Conservation (phyloP, 1,284 basidiomycete genomes). For the Sanghuangporus weigelae region DNA sequence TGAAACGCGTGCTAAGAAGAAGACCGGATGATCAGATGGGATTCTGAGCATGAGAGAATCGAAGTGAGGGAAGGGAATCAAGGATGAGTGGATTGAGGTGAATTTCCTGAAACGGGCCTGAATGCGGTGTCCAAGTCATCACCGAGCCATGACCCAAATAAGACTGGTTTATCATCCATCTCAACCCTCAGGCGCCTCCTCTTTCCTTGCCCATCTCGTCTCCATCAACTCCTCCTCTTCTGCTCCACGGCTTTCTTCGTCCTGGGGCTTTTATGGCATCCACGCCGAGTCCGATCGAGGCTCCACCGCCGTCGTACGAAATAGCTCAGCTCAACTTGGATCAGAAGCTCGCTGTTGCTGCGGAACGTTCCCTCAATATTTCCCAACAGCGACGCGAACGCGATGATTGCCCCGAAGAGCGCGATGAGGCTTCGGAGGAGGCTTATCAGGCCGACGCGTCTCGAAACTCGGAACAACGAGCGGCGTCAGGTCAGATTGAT, state of each 20-base stretch:
- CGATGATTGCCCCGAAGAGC: constrained; percentile 34
- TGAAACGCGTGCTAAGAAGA: too few relatives aligned
- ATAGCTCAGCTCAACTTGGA: constrained; percentile 51
- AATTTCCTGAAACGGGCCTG: not conserved
- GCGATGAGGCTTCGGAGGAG: constrained; percentile 44
- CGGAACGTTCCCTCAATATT: constrained; percentile 33
- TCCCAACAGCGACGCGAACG: not conserved
- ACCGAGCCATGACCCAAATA: not conserved
- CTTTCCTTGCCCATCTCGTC: constrained; percentile 1
- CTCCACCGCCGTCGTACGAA: constrained; percentile 45
- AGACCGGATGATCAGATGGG: constrained; percentile 1
- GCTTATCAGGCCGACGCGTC: constrained; percentile 30
- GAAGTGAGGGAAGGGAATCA: not conserved
- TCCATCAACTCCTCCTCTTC: not conserved
- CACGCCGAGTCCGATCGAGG: constrained; percentile 3
- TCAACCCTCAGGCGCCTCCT: not conserved
- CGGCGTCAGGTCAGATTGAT: constrained; percentile 7
- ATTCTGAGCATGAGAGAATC: not conserved
- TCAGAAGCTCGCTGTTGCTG: constrained; percentile 42
- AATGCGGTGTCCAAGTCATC: constrained; percentile 5
- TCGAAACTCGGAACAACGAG: not conserved
- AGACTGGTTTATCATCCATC: constrained; percentile 6
- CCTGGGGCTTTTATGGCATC: not conserved
- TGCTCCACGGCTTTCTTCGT: not conserved
- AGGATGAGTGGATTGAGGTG: not conserved